Evolutionary conservation across 2,329 filamentous ascomycete genomes (phyloP).

Genomic region (Alternaria panax): DNA sequence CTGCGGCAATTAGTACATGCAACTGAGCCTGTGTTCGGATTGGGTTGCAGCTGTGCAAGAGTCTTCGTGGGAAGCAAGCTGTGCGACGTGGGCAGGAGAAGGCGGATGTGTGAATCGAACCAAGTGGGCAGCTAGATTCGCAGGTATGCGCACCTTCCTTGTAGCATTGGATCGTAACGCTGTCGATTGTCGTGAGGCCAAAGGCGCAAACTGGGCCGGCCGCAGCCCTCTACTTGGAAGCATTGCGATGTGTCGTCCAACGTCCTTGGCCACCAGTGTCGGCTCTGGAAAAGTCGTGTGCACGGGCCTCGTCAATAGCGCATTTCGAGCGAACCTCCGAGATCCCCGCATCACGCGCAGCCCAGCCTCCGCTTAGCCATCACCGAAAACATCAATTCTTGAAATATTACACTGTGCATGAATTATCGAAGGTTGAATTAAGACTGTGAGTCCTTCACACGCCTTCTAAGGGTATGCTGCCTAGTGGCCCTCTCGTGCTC

Average conservation of each 20-base stretch:
- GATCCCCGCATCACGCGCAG: slow-evolving; percentile 15
- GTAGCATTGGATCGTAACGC: slow-evolving; percentile 31
- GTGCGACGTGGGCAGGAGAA: slow-evolving; percentile 11
- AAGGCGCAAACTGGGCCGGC: slow-evolving; percentile 40
- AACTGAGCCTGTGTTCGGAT: neutral
- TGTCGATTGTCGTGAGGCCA: slow-evolving; percentile 33
- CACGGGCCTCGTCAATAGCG: slow-evolving; percentile 16
- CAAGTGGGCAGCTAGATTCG: slow-evolving; percentile 1
- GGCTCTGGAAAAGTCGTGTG: slow-evolving; percentile 29
- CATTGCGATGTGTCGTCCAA: slow-evolving; percentile 51
- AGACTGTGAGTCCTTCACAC: slow-evolving; percentile 13
- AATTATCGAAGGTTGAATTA: slow-evolving; percentile 13
- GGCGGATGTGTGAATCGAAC: slow-evolving; percentile 11
- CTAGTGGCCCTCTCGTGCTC: slow-evolving; percentile 9
- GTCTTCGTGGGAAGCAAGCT: neutral
- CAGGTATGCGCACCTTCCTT: slow-evolving; percentile 44
- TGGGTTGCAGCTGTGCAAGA: neutral
- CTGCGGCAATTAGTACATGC: slow-evolving; percentile 28
- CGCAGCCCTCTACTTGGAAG: slow-evolving; percentile 58
- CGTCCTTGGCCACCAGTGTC: slow-evolving; percentile 17
- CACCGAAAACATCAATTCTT: neutral
- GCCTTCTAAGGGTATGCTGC: slow-evolving; percentile 32
- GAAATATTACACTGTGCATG: slow-evolving; percentile 19
- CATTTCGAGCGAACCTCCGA: slow-evolving; percentile 15
- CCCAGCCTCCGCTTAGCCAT: neutral